Evolutionary conservation across 140 eudicot genomes (phyloP).

Genomic region (Anethum foeniculum): DNA sequence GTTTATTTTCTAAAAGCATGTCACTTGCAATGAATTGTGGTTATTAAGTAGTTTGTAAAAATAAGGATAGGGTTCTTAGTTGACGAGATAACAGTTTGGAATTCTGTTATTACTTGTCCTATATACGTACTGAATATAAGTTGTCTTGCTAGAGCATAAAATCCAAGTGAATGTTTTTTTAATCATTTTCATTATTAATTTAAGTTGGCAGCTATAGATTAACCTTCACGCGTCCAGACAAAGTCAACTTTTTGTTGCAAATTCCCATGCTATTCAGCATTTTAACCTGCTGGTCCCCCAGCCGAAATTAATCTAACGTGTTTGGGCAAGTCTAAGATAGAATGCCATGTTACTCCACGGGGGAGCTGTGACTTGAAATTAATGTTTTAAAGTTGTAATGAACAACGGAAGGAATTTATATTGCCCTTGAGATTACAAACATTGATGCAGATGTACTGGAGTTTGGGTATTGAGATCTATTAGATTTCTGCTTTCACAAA

Average conservation of each 20-base stretch:
- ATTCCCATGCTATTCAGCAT: neutral
- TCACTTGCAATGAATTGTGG: too few species aligned
- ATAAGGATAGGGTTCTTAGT: too few species aligned
- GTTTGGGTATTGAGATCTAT: neutral
- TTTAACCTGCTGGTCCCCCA: neutral
- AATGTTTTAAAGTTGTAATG: neutral
- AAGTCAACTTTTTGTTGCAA: neutral
- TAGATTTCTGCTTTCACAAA: neutral
- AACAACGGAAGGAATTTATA: neutral
- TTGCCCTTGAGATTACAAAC: neutral
- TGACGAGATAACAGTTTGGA: too few species aligned
- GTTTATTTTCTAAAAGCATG: too few species aligned
- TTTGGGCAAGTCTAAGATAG: neutral
- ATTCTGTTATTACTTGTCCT: too few species aligned
- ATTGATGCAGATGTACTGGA: neutral
- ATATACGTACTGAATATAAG: too few species aligned
- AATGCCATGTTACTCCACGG: neutral
- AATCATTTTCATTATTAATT: too few species aligned
- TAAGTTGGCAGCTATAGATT: neutral
- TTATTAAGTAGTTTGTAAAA: too few species aligned
- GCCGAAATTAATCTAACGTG: neutral
- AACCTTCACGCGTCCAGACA: neutral
- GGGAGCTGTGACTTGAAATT: neutral
- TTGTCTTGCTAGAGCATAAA: too few species aligned
- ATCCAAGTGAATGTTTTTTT: too few species aligned